Evolutionary conservation across 1,284 basidiomycete species (phyloP).

Genomic region (Rhodotorula sp.): DNA sequence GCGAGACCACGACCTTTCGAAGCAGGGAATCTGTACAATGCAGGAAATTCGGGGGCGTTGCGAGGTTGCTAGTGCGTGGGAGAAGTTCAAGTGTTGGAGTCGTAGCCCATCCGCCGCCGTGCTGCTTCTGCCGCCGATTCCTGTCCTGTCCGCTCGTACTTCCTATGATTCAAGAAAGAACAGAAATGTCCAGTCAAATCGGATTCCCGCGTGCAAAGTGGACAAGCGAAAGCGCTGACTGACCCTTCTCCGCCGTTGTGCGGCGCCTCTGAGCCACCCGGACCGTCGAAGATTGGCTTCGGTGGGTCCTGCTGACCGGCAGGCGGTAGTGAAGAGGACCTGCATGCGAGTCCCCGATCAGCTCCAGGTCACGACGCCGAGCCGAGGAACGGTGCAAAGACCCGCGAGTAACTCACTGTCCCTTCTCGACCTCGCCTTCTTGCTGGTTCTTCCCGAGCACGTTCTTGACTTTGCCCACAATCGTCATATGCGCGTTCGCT

Average conservation of each 20-base stretch:
- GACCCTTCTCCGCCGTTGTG: slow-evolving; percentile 1
- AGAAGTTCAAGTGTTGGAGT: not conserved
- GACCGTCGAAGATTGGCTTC: not conserved
- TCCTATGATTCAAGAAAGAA: not conserved
- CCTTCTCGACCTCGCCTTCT: not conserved
- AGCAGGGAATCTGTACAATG: no score
- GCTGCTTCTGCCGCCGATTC: not conserved
- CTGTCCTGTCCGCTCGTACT: not conserved
- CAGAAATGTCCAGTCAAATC: not conserved
- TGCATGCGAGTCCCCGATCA: not conserved
- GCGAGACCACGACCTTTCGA: no score
- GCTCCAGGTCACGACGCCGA: not conserved
- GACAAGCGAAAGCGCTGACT: not conserved
- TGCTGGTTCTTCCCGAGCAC: not conserved
- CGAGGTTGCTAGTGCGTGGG: no score
- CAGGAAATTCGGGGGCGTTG: no score
- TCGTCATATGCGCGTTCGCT: not conserved
- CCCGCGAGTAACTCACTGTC: not conserved
- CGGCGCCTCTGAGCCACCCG: not conserved
- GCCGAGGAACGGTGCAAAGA: not conserved
- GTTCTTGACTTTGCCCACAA: not conserved
- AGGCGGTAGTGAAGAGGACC: not conserved
- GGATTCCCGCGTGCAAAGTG: not conserved
- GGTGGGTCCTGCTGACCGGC: not conserved
- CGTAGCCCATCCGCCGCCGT: not conserved